Conservation (phyloP, 2,329 filamentous ascomycete species). For the Trichoderma sp. region DNA sequence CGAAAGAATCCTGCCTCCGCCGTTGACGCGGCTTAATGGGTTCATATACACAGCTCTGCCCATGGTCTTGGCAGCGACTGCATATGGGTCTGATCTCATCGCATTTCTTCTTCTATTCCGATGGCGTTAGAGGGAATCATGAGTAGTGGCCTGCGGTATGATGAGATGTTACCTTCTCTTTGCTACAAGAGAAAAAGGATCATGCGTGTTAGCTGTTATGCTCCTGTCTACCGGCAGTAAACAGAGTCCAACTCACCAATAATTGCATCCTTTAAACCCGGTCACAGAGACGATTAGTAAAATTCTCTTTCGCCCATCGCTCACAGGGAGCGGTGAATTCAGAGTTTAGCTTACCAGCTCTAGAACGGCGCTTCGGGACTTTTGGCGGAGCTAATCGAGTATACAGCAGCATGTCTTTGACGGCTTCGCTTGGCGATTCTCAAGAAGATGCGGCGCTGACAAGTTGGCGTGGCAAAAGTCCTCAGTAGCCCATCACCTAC, state of each 20-base stretch:
- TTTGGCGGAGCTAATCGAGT: constrained; percentile 62
- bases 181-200: constrained; percentile 42
- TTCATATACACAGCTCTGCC: constrained; percentile 56
- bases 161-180: constrained; percentile 53
- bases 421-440: not conserved
- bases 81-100: constrained; percentile 57
- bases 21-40: constrained; percentile 48
- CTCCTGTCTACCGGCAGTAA: not conserved
- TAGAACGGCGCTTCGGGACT: constrained; percentile 61
- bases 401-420: constrained; percentile 57
- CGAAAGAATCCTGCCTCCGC: constrained; percentile 40
- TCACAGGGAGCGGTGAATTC: not conserved
- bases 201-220: constrained; percentile 25
- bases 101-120: constrained; percentile 60
- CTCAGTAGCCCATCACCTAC: constrained; percentile 14
- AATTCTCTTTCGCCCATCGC: not conserved
- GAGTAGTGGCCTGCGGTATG: constrained; percentile 12
- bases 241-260: constrained; percentile 48
- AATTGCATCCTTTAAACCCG: constrained; percentile 51
- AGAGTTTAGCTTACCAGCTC: constrained; percentile 54
- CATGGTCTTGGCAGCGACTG: constrained; percentile 54
- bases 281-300: not conserved
- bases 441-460: not conserved
- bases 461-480: constrained; percentile 1
- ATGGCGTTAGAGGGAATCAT: constrained; percentile 24